Percentiles rank a stretch among this genome's conserved stretches.
phyloP scores from a whole-genome alignment of 2,329 filamentous ascomycete genomes.

The Penicillium sp. region DNA sequence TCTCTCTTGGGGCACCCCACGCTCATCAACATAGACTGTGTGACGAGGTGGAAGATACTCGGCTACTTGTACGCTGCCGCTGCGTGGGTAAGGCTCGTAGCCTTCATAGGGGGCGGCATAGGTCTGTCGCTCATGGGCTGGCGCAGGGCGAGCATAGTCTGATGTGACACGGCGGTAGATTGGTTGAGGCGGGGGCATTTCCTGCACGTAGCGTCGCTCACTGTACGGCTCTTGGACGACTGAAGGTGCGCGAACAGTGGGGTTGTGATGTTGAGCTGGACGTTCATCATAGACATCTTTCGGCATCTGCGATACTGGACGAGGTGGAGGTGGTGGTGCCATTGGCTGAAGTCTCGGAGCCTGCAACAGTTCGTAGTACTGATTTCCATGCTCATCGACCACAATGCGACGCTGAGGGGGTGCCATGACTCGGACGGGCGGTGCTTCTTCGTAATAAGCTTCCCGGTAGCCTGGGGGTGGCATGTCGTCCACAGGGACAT shows the following conservation, averaged over 20 bases:
- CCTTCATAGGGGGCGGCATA: conserved; percentile 37
- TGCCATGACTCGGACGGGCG: conserved; percentile 51
- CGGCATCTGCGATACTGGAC: conserved; percentile 34
- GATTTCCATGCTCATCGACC: conserved; percentile 79
- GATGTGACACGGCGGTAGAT: conserved; percentile 42
- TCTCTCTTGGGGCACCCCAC: conserved; percentile 60
- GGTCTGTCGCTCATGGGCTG: conserved; percentile 30
- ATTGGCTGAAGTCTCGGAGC: conserved; percentile 37
- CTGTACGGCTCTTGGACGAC: conserved; percentile 45
- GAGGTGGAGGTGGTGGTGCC: conserved; percentile 35
- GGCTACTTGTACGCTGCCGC: conserved; percentile 43
- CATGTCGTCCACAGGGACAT: conserved; percentile 39
- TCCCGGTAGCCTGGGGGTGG: conserved; percentile 40
- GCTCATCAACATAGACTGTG: conserved; percentile 62
- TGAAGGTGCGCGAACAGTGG: conserved; percentile 43
- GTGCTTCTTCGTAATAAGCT: conserved; percentile 44
- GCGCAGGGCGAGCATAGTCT: conserved; percentile 36
- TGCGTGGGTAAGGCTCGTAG: conserved; percentile 37
- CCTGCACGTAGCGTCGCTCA: conserved; percentile 44
- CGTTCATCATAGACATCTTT: conserved; percentile 38
- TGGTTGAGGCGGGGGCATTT: conserved; percentile 46
- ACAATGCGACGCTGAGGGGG: conserved; percentile 68
- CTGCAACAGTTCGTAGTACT: conserved; percentile 65
- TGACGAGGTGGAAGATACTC: conserved; percentile 42
- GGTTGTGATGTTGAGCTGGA: conserved; percentile 27